These are phyloP conservation scores for Epichloe coenophiala DNA, from an alignment of 2,329 filamentous ascomycete genomes.

Conservation along the genomic window DNA sequence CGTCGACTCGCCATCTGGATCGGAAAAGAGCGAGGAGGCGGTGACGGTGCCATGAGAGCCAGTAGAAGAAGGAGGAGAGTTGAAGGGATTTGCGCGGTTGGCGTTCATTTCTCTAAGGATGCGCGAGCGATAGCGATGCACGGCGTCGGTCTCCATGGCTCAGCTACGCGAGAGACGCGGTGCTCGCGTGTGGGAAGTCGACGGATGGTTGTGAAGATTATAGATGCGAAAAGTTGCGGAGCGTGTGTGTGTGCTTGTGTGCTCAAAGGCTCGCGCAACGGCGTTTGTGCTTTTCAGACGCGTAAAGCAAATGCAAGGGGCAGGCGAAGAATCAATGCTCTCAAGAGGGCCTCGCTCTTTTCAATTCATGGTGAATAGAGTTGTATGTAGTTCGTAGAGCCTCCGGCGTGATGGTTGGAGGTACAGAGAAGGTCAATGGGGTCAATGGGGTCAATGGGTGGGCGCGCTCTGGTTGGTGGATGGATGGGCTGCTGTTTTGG, in stretches of 20 bases:
- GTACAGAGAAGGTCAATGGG: neutral
- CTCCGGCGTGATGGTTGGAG: neutral
- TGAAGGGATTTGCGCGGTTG: constrained; percentile 41
- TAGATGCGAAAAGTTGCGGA: neutral
- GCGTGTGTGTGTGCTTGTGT: neutral
- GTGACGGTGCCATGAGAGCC: constrained; percentile 44
- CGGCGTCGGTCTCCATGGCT: constrained; percentile 29
- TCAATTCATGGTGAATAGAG: neutral
- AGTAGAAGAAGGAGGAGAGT: constrained; percentile 44
- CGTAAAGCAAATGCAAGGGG: constrained; percentile 2
- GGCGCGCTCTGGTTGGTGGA: constrained; percentile 6
- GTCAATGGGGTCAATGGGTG: constrained; percentile 1
- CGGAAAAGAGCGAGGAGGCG: constrained; percentile 37
- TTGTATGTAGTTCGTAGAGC: neutral
- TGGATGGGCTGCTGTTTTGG: constrained; percentile 15
- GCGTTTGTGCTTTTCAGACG: neutral
- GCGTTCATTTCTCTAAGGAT: constrained; percentile 38
- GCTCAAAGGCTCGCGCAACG: neutral
- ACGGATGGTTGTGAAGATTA: constrained; percentile 7
- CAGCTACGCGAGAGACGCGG: constrained; percentile 12
- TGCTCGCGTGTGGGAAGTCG: constrained; percentile 10
- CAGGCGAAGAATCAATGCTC: constrained; percentile 5
- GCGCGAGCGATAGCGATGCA: constrained; percentile 31
- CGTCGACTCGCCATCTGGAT: constrained; percentile 40
- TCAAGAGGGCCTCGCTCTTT: neutral